phyloP scores from a whole-genome alignment of 306 rosid species.

The Citrullus colocynthis region DNA sequence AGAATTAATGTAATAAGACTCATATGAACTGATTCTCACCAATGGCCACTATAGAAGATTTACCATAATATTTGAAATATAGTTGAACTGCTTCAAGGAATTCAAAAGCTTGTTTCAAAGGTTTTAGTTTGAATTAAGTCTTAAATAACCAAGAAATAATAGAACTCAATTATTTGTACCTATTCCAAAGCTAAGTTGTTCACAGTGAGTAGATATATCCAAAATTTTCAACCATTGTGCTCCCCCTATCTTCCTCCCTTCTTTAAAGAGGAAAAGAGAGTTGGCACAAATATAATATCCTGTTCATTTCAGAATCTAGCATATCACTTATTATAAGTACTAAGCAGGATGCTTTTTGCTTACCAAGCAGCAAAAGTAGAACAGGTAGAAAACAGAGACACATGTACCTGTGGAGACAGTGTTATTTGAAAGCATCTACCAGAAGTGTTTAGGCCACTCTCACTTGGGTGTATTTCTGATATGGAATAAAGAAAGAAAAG shows the following conservation, averaged over 20 bases:
- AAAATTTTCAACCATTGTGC: neutral
- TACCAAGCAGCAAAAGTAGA: neutral
- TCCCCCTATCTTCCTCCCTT: neutral
- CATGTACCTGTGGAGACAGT: constrained; percentile 54
- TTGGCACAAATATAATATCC: neutral
- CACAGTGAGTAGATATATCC: neutral
- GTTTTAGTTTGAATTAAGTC: neutral
- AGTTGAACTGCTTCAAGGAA: neutral
- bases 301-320: neutral
- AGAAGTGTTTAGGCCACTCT: constrained; percentile 81
- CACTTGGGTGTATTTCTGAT: constrained; percentile 86
- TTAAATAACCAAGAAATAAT: neutral
- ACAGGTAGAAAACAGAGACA: neutral
- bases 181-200: neutral
- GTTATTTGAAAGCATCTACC: constrained; percentile 65
- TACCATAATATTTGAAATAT: neutral
- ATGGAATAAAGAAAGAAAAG: constrained; percentile 16
- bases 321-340: neutral
- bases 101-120: neutral
- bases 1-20: neutral
- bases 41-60: neutral
- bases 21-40: neutral
- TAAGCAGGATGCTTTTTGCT: neutral
- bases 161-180: neutral
- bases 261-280: neutral